Conservation (phyloP, 1,284 basidiomycete genomes). For the Pyrrhoderma noxium region DNA sequence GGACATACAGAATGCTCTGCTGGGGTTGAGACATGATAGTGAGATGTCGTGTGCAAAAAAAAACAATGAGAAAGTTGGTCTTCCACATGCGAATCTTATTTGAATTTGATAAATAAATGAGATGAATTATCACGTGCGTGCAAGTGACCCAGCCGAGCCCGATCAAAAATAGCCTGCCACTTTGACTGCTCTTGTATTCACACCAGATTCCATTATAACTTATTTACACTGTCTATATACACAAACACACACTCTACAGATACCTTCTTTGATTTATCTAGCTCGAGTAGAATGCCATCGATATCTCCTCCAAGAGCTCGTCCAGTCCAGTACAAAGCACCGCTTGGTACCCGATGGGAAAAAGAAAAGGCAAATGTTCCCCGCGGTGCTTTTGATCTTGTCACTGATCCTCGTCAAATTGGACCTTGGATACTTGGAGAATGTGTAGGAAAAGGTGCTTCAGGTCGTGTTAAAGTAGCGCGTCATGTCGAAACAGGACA, state of each 20-base stretch:
- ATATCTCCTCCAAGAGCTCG: conserved; percentile 52
- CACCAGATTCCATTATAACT: conserved; percentile 2
- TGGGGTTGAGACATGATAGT: conserved; percentile 5
- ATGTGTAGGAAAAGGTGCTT: conserved; percentile 92
- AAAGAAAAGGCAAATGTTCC: conserved; percentile 75
- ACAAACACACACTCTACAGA: conserved; percentile 1
- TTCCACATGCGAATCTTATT: not conserved
- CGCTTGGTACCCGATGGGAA: conserved; percentile 72
- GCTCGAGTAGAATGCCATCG: conserved; percentile 1
- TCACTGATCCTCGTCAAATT: conserved; percentile 65
- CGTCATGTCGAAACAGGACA: conserved; percentile 84
- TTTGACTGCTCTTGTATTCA: not conserved
- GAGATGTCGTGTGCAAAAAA: not conserved
- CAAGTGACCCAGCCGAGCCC: not conserved
- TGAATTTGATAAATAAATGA: not conserved
- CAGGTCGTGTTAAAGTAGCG: conserved; percentile 93
- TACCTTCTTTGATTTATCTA: conserved; percentile 9
- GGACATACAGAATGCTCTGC: conserved; percentile 19
- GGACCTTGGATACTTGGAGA: conserved; percentile 87
- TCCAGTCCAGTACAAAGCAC: conserved; percentile 58
- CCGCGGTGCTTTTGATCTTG: conserved; percentile 59
- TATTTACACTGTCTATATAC: conserved; percentile 2
- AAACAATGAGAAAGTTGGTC: no score
- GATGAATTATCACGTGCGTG: not conserved
- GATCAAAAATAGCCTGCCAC: not conserved